Evolutionary conservation across 2,329 filamentous ascomycete species (phyloP), one percentile per base, ranked within the genome.

Genomic region (Fusarium sp.): DNA sequence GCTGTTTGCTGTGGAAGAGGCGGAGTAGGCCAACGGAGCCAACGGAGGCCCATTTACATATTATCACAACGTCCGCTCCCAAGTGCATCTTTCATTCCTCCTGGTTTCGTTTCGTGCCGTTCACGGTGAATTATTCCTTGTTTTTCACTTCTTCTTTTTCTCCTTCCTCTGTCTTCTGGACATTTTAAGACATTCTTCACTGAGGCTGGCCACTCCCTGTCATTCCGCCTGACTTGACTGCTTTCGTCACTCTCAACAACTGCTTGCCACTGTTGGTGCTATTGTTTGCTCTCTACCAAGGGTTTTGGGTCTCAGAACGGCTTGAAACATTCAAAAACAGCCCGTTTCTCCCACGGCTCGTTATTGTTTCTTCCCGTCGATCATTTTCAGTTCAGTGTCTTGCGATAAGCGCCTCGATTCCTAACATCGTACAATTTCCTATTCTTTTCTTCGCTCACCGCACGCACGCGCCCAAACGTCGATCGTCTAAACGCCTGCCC

Each of bases 31-130:
- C 37, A 37, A 17, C 32, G 40, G 44, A 22, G 37, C 41, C 37
- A 37, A 17, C 32, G 40, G 44, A 22, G 47, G 15, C 27, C 43
- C 48, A 49, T 70, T 59, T 63, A 67, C 65, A 71, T 73, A 73
- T 72, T 73, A 73, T 73, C 69, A 68, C 57, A 43, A 65, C 67
- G 54, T 59, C 59, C 64, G 68, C 71, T 65, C 71, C 52, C 51
- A 48, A 48, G 37, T 37, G 43, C 56, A 47, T 50, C 49, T 68
- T 68, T 58, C 63, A 70, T 70, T 70, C 62, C 67, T 70, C 49
- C 41, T 44, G 33, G 44, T 56, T 32, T 25, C 49, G 46, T 33
- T 50, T 57, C 46, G 44, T 49, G 49, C 67, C 54, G 63, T 65
- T 65, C 37, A 63, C 56, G 46, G 66, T 68, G 43, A 48, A 53